Evolutionary conservation across 2,329 filamentous ascomycete species (phyloP), one percentile per base, ranked within the genome.

Genomic region (Diplocarpon mali): DNA sequence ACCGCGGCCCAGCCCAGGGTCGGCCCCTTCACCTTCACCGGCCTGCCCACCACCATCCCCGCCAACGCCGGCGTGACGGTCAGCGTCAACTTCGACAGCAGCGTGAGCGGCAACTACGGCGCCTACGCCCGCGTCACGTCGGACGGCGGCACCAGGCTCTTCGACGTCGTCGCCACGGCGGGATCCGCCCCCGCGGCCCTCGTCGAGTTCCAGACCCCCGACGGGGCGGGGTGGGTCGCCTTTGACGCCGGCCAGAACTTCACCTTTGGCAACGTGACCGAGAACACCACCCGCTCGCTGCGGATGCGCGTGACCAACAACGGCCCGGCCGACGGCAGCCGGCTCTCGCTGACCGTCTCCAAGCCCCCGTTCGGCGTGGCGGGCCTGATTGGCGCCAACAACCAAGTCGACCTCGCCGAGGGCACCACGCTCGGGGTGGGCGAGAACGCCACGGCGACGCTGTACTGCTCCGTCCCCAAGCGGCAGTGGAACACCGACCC

Each of bases 251-350:
- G 58, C 3, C 60, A 56, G 6, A 64, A 68, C 1, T 78, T 79
- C 45, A 69, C 62, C 0, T 78, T 78, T 48, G 75, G 73, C 12
- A 70, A 71, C 32, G 73, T 78, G 2, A 69, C 66, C 0, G 67
- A 76, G 53, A 73, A 73, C 31, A 67, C 62, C 0, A 69, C 68
- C 0, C 63, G 61, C 1, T 65, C 64, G 3, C 64, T 76, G 3
- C 67, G 66, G 41, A 64, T 79, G 58, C 67, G 75, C 1, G 56
- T 78, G 17, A 74, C 69, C 30, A 79, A 78, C 53, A 78, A 78
- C 52, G 72, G 69, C 8, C 66, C 67, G 1, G 60, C 67, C 1
- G 70, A 71, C 47, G 69, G 71, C 40, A 66, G 67, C 15, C 64
- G 68, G 1, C 64, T 78, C 1, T 73, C 69, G 0, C 60, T 78